Evolutionary conservation across 2,329 filamentous ascomycete genomes (phyloP), one percentile per base, ranked within the genome.

Genomic region (Colletotrichum horii): DNA sequence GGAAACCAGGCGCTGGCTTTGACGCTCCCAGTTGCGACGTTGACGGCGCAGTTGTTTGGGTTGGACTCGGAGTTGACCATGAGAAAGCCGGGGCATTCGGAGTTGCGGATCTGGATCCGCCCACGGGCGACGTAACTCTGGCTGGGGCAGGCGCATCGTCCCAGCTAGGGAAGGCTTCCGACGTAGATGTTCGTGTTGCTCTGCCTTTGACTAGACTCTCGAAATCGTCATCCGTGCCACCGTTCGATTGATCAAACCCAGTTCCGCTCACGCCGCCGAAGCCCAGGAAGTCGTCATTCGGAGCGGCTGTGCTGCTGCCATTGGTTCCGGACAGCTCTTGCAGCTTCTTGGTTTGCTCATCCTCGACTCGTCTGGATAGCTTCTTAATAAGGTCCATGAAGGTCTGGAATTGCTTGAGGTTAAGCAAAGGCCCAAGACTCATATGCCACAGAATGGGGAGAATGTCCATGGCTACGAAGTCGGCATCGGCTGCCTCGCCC

Each of bases 381-480:
- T 87, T 90, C 83, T 95, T 97, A 84, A 98, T 97, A 61, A 98
- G 88, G 6, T 92, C 88, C 95, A 98, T 98, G 83, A 97, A 98
- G 0, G 91, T 88, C 82, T 96, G 94, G 82, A 99, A 99, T 82
- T 96, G 96, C 75, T 93, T 90, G 9, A 98, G 88, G 80, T 98
- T 94, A 7, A 99, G 91, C 34, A 99, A 87, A 1, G 97, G 97
- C 0, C 97, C 97, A 5, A 99, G 88, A 80, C 94, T 95, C 91
- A 98, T 98, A 78, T 86, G 91, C 97, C 97, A 99, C 2, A 99
- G 87, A 12, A 97, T 91, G 0, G 97, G 97, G 14, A 99, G 87
- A 19, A 98, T 92, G 71, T 98, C 96, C 86, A 97, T 93, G 15
- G 97, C 97, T 26, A 98, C 91, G 81, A 98, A 98, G 60, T 98